Evolutionary conservation across 2,329 filamentous ascomycete species (phyloP), one percentile per base, ranked within the genome.

Genomic region (Septoria petroselini): DNA sequence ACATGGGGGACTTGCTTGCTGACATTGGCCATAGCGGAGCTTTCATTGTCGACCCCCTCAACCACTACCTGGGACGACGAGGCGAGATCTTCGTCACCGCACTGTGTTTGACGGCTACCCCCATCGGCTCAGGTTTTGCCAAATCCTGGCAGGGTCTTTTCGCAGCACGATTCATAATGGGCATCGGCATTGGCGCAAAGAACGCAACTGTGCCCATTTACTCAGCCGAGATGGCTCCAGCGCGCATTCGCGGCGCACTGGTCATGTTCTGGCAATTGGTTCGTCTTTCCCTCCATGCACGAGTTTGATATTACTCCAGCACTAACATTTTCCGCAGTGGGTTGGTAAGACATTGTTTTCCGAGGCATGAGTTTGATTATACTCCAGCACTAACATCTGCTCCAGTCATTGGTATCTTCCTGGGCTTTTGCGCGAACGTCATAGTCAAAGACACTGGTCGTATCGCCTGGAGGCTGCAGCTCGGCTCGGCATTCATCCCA

Each of bases 261-360:
- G 86, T 91, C 55, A 91, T 91, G 86, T 83, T 83, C 55, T 91
- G 87, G 86, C 84, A 91, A n/a, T n/a, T n/a, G n/a, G n/a, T n/a
- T n/a, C n/a, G n/a, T n/a, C n/a, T n/a, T n/a, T n/a, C n/a, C n/a
- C n/a, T n/a, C n/a, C n/a, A n/a, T n/a, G n/a, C n/a, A n/a, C n/a
- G n/a, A n/a, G n/a, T n/a, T n/a, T n/a, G n/a, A n/a, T n/a, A n/a
- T n/a, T n/a, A n/a, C n/a, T n/a, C n/a, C n/a, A n/a, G n/a, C n/a
- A n/a, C n/a, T n/a, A n/a, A n/a, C n/a, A n/a, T n/a, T n/a, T n/a
- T n/a, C n/a, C n/a, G n/a, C n/a, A n/a, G n/a, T n/a, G n/a, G n/a
- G n/a, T n/a, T n/a, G n/a, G n/a, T n/a, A n/a, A n/a, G n/a, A n/a
- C n/a, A n/a, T n/a, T n/a, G n/a, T n/a, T n/a, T n/a, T n/a, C n/a